These are phyloP conservation scores for Spraguea lophii DNA, from an alignment of 371 early-diverging fungal species.

Conservation along the genomic window DNA sequence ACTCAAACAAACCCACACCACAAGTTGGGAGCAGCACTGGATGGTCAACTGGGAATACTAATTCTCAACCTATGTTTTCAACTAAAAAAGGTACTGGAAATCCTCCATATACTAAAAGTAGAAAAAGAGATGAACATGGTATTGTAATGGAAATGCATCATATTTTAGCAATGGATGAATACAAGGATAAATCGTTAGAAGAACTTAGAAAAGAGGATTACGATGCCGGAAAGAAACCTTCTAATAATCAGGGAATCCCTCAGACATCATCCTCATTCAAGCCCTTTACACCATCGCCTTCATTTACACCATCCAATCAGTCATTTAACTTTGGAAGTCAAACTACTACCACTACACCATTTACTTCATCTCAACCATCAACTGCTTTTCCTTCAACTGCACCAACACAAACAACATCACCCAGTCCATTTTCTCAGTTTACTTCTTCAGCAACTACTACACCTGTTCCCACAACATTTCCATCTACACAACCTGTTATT, in stretches of 20 bases:
- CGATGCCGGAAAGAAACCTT: conserved; percentile 12
- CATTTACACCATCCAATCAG: not conserved
- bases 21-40: too few species aligned
- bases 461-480: not conserved
- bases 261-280: not conserved
- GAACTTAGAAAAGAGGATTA: conserved; percentile 31
- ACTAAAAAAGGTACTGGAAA: conserved; percentile 18
- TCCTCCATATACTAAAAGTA: conserved; percentile 9
- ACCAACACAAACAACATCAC: not conserved
- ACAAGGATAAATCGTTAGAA: conserved; percentile 16
- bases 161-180: conserved; percentile 18
- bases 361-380: not conserved
- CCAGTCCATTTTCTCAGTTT: not conserved
- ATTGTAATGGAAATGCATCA: conserved; percentile 9
- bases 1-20: too few species aligned
- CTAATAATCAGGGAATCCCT: conserved; percentile 1
- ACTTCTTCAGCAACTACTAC: not conserved
- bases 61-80: too few species aligned
- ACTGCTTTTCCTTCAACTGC: not conserved
- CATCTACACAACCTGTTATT: not conserved
- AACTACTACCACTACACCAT: not conserved
- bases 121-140: conserved; percentile 18
- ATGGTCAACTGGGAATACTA: too few species aligned
- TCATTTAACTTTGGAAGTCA: not conserved
- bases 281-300: not conserved